phyloP scores from a whole-genome alignment of 768 basidiomycete species.

The Tulasnella sp. region DNA sequence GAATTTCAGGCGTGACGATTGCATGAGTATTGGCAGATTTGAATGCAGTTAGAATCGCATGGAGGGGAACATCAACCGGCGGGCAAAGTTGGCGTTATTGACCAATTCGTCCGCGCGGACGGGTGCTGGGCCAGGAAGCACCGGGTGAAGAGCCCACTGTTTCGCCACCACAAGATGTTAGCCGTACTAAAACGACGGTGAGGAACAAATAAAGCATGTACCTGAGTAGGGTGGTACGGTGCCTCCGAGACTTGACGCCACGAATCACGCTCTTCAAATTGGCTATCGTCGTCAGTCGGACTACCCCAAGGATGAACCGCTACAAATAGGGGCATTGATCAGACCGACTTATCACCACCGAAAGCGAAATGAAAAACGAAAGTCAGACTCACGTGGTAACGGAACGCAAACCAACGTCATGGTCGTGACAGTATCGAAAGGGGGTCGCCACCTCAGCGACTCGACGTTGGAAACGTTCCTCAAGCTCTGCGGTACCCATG shows the following conservation, averaged over 20 bases:
- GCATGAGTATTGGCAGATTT: too few species aligned
- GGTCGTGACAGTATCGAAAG: neutral
- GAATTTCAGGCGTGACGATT: too few species aligned
- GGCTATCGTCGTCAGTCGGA: neutral
- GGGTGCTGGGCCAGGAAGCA: neutral
- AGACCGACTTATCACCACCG: neutral
- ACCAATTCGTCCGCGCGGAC: too few species aligned
- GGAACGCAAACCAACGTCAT: neutral
- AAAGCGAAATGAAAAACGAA: neutral
- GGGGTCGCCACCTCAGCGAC: neutral
- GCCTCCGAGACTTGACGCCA: neutral
- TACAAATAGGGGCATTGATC: neutral
- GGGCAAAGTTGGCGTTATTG: too few species aligned
- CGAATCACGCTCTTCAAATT: constrained; percentile 8
- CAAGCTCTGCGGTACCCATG: constrained; percentile 7
- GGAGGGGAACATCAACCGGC: too few species aligned
- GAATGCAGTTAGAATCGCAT: too few species aligned
- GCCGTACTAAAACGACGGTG: neutral
- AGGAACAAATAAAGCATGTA: neutral
- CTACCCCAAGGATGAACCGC: constrained; percentile 10
- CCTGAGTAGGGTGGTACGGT: constrained; percentile 12
- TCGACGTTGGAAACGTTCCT: neutral
- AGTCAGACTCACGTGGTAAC: constrained; percentile 9
- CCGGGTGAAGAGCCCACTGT: neutral
- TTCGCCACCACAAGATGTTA: neutral